phyloP scores from a whole-genome alignment of 2,329 filamentous ascomycete species.

The Septoria petroselini region DNA sequence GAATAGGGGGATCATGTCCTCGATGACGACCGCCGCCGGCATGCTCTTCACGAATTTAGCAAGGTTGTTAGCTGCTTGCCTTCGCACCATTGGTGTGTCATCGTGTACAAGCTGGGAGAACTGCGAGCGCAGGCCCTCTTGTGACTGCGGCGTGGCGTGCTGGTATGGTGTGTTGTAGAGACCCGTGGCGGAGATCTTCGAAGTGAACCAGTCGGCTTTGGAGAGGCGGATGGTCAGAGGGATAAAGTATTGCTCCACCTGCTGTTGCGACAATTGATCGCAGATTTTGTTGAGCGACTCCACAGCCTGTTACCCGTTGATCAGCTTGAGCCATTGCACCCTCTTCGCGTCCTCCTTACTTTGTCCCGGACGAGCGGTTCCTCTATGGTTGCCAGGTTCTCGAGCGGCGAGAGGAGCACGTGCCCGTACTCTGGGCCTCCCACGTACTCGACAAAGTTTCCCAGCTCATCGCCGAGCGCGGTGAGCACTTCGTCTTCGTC shows the following conservation, averaged over 20 bases:
- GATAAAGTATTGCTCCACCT: conserved; percentile 97
- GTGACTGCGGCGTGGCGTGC: conserved; percentile 80
- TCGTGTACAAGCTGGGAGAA: conserved; percentile 93
- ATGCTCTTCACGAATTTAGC: conserved; percentile 98
- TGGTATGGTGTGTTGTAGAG: conserved; percentile 92
- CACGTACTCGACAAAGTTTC: conserved; percentile 95
- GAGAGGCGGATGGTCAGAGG: conserved; percentile 92
- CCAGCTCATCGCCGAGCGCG: conserved; percentile 93
- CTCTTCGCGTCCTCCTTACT: conserved; percentile 53
- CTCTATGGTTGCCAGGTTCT: conserved; percentile 97
- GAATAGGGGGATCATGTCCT: conserved; percentile 98
- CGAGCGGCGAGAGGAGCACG: conserved; percentile 91
- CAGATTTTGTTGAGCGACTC: conserved; percentile 99
- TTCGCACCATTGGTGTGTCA: conserved; percentile 97
- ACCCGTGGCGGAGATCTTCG: conserved; percentile 95
- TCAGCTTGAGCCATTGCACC: conserved; percentile 33
- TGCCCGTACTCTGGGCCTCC: conserved; percentile 91
- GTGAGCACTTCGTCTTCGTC: conserved; percentile 98
- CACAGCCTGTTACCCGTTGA: conserved; percentile 66
- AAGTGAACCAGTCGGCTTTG: conserved; percentile 99
- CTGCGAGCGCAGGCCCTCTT: conserved; percentile 87
- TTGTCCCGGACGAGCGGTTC: conserved; percentile 97
- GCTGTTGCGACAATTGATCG: conserved; percentile 80
- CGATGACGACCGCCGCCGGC: conserved; percentile 84
- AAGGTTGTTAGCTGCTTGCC: conserved; percentile 93